Conservation (phyloP, 345 rosid genomes). For the Euphorbia lathyris region DNA sequence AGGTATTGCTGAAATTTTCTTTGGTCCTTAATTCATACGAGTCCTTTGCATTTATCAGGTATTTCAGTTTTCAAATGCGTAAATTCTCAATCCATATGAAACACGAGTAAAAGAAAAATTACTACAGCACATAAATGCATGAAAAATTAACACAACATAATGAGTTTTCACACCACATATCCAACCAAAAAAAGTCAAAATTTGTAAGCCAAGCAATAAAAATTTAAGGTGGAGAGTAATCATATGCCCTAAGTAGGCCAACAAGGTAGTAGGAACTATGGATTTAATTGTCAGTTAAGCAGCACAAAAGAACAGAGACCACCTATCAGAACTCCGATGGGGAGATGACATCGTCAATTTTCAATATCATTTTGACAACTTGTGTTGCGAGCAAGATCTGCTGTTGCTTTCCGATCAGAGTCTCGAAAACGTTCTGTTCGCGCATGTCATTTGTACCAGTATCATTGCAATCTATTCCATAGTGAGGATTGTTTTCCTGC, state of each 20-base stretch:
- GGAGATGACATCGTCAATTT: constrained; percentile 93
- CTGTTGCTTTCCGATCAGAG: constrained; percentile 95
- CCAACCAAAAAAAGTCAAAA: constrained; percentile 11
- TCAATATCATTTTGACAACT: constrained; percentile 95
- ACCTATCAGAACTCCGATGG: constrained; percentile 59
- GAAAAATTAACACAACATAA: not conserved
- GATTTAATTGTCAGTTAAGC: constrained; percentile 18
- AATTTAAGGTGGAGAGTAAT: not conserved
- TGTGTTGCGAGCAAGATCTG: constrained; percentile 97
- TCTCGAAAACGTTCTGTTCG: constrained; percentile 86
- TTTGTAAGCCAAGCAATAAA: constrained; percentile 12
- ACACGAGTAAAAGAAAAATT: not conserved
- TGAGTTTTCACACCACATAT: not conserved
- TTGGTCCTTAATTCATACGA: not conserved
- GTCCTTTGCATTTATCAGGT: not conserved
- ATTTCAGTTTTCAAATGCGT: not conserved
- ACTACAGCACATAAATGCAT: not conserved
- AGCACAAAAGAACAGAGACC: not conserved
- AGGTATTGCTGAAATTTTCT: not conserved
- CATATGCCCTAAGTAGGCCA: constrained; percentile 11
- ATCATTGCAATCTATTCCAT: constrained; percentile 92
- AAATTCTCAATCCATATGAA: not conserved
- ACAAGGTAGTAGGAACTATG: not conserved
- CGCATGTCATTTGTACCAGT: constrained; percentile 94
- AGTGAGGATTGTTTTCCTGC: constrained; percentile 82